Evolutionary conservation across 2,329 filamentous ascomycete species (phyloP).

Genomic region (Stachybotrys chartarum): DNA sequence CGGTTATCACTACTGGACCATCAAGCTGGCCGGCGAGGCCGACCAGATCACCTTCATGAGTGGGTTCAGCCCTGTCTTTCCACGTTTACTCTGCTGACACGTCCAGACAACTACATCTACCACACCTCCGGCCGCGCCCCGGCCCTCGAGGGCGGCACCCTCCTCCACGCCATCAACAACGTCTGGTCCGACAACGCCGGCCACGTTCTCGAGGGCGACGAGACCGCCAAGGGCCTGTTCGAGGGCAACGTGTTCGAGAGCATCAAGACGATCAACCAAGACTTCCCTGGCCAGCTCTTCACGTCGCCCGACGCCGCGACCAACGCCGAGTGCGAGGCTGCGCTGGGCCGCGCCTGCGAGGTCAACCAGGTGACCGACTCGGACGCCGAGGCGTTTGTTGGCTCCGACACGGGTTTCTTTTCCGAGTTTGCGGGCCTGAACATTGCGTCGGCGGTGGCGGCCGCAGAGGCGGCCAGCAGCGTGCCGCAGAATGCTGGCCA

Average conservation of each 20-base stretch:
- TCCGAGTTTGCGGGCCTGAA: slow-evolving; percentile 5
- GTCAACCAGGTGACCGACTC: slow-evolving; percentile 7
- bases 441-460: neutral
- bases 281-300: slow-evolving; percentile 16
- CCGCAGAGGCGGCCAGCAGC: neutral
- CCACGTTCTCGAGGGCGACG: slow-evolving; percentile 18
- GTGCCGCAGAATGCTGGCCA: neutral
- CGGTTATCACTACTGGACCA: slow-evolving; percentile 1
- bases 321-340: slow-evolving; percentile 6
- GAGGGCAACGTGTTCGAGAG: slow-evolving; percentile 18
- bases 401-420: slow-evolving; percentile 8
- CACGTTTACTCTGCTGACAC: neutral
- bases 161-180: slow-evolving; percentile 22
- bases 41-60: slow-evolving; percentile 3
- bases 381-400: slow-evolving; percentile 1
- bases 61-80: neutral
- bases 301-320: slow-evolving; percentile 10
- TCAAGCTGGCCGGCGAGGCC: neutral
- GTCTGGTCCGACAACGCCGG: slow-evolving; percentile 17
- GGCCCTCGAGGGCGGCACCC: slow-evolving; percentile 16
- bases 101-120: neutral
- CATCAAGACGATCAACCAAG: slow-evolving; percentile 10
- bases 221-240: slow-evolving; percentile 15
- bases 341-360: slow-evolving; percentile 8
- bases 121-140: slow-evolving; percentile 16